Percentiles rank a stretch among this genome's conserved stretches.
Conservation (phyloP, 768 basidiomycete species). For the Suillus luteus region DNA sequence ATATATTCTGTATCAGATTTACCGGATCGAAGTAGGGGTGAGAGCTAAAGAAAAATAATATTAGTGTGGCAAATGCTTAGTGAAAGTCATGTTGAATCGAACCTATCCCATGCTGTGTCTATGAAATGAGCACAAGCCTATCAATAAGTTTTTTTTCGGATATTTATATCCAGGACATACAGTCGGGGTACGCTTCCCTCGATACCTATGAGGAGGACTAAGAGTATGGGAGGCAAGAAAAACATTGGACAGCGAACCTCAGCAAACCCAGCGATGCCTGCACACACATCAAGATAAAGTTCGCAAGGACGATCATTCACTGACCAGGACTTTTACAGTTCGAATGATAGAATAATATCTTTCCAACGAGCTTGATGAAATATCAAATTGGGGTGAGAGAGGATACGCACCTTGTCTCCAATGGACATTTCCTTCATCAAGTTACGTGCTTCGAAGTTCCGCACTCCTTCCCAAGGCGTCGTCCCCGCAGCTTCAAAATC, state of each 20-base stretch:
- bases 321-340: constrained; percentile 82
- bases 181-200: constrained; percentile 88
- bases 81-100: constrained; percentile 31
- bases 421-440: constrained; percentile 79
- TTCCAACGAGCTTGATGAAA: constrained; percentile 8
- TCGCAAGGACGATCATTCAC: constrained; percentile 15
- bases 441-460: constrained; percentile 82
- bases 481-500: constrained; percentile 74
- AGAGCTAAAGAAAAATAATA: constrained; percentile 34
- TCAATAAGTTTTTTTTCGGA: constrained; percentile 17
- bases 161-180: constrained; percentile 46
- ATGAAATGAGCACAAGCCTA: constrained; percentile 3
- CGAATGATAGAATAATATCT: constrained; percentile 88
- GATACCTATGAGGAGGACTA: constrained; percentile 49
- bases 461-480: constrained; percentile 87
- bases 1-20: constrained; percentile 23
- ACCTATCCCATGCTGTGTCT: constrained; percentile 94
- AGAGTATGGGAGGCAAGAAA: constrained; percentile 9
- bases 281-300: constrained; percentile 1
- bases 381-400: constrained; percentile 1
- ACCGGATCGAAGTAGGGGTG: constrained; percentile 86
- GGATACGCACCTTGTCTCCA: constrained; percentile 63
- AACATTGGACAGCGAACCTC: constrained; percentile 48
- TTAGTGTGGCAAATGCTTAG: constrained; percentile 11
- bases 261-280: constrained; percentile 81